A percentile compares a stretch with the other conserved stretches of the same genome.
Conservation (phyloP, 345 rosid genomes). For the Lenwebbia sp. region DNA sequence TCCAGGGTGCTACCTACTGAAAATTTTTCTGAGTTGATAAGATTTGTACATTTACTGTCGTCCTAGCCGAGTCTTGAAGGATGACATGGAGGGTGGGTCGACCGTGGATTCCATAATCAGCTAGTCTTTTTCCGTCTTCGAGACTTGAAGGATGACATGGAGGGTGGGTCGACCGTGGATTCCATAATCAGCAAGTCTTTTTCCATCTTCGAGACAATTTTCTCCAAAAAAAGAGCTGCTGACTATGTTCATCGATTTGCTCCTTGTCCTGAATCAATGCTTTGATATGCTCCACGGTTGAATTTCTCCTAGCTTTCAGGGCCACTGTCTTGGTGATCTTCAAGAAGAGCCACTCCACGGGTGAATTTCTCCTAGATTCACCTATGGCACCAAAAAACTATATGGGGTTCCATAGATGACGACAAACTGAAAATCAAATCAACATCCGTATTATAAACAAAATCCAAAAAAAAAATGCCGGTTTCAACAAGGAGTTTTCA, state of each 20-base stretch:
- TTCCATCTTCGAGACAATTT: background rate
- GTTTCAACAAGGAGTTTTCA: background rate
- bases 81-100: background rate
- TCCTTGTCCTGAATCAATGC: slow-evolving; percentile 10
- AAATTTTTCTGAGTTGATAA: background rate
- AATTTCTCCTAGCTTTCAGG: slow-evolving; percentile 1
- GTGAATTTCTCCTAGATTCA: too few relatives aligned
- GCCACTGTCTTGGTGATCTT: slow-evolving; percentile 17
- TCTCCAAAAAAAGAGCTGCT: slow-evolving; percentile 14
- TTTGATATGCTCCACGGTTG: slow-evolving; percentile 15
- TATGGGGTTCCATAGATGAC: background rate
- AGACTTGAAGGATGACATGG: background rate
- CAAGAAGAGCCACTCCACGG: too few relatives aligned
- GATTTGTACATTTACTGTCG: background rate
- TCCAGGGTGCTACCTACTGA: background rate
- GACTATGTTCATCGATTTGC: slow-evolving; percentile 6
- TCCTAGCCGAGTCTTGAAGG: background rate
- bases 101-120: background rate
- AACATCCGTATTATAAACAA: background rate
- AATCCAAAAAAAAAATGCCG: background rate
- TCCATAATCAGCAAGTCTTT: background rate
- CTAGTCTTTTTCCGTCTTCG: background rate
- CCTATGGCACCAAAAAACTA: slow-evolving; percentile 1
- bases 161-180: background rate
- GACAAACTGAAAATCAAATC: background rate